These are phyloP conservation scores for Cruciata laevipes DNA, from an alignment of 257 asterid species.

Conservation along the genomic window DNA sequence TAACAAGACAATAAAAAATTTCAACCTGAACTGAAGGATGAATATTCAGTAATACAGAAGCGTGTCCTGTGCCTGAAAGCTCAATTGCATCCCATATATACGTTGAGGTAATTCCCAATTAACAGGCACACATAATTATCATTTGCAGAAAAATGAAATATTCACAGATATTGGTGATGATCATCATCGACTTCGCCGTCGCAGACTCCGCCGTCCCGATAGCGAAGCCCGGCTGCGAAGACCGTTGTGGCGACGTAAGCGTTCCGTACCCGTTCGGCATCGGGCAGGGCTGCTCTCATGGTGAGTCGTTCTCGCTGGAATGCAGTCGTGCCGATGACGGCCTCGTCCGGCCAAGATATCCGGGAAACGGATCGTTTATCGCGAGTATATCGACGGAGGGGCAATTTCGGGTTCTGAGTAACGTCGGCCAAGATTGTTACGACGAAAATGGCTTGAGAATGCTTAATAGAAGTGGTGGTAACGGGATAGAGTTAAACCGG, in stretches of 20 bases:
- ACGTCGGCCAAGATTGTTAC: not conserved
- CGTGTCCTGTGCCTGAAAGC: not conserved
- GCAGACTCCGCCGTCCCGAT: not conserved
- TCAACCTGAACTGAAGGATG: not conserved
- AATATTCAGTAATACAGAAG: too few relatives aligned
- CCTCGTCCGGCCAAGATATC: not conserved
- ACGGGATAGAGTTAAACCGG: not conserved
- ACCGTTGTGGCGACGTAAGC: not conserved
- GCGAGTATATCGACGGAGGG: not conserved
- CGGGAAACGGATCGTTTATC: not conserved
- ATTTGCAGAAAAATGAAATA: not conserved
- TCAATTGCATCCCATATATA: not conserved
- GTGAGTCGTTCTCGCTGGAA: not conserved
- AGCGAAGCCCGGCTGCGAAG: not conserved
- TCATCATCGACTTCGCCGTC: not conserved
- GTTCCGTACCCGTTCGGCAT: not conserved
- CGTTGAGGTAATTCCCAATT: too few relatives aligned
- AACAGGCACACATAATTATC: too few relatives aligned
- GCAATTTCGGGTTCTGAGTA: not conserved
- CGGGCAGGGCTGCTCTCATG: not conserved
- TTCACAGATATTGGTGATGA: not conserved
- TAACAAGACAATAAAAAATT: too few relatives aligned
- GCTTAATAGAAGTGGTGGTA: not conserved
- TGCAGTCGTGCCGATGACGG: not conserved
- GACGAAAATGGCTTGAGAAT: not conserved